Evolutionary conservation across 306 rosid genomes (phyloP).

Genomic region (Vachellia collinsii): DNA sequence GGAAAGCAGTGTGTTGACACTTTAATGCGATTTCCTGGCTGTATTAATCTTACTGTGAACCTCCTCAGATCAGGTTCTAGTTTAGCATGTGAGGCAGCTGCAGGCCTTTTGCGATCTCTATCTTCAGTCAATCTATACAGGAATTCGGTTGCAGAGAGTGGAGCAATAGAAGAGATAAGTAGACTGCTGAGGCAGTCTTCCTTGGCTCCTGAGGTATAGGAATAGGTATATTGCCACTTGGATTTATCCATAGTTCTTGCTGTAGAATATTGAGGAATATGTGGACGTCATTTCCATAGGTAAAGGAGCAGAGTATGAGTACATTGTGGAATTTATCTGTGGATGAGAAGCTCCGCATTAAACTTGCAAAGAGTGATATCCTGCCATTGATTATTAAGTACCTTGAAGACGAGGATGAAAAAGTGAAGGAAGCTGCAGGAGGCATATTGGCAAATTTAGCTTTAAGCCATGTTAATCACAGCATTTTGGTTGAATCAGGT

Average conservation of each 20-base stretch:
- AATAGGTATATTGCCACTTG: constrained; percentile 23
- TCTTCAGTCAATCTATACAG: constrained; percentile 68
- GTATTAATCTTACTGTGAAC: constrained; percentile 71
- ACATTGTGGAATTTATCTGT: constrained; percentile 83
- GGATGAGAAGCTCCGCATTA: constrained; percentile 70
- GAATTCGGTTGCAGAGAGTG: constrained; percentile 75
- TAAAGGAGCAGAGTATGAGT: constrained; percentile 79
- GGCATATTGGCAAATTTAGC: constrained; percentile 87
- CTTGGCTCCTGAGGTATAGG: constrained; percentile 68
- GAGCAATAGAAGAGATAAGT: constrained; percentile 84
- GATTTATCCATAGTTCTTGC: constrained; percentile 31
- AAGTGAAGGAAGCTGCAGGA: constrained; percentile 83
- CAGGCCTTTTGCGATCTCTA: constrained; percentile 80
- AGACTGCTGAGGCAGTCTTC: constrained; percentile 65
- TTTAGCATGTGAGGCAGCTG: constrained; percentile 84
- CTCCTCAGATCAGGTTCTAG: constrained; percentile 77
- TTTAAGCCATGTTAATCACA: constrained; percentile 60
- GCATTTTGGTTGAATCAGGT: constrained; percentile 80
- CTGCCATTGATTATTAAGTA: constrained; percentile 64
- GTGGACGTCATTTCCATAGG: constrained; percentile 52
- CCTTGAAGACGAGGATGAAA: constrained; percentile 72
- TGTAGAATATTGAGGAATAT: constrained; percentile 45
- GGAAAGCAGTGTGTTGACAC: constrained; percentile 78
- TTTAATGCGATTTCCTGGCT: constrained; percentile 87
- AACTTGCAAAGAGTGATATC: constrained; percentile 58